A percentile compares a stretch with the other conserved stretches of the same genome.
Conservation (phyloP, 495 filamentous ascomycete species). For the Parathielavia hyrcaniae region DNA sequence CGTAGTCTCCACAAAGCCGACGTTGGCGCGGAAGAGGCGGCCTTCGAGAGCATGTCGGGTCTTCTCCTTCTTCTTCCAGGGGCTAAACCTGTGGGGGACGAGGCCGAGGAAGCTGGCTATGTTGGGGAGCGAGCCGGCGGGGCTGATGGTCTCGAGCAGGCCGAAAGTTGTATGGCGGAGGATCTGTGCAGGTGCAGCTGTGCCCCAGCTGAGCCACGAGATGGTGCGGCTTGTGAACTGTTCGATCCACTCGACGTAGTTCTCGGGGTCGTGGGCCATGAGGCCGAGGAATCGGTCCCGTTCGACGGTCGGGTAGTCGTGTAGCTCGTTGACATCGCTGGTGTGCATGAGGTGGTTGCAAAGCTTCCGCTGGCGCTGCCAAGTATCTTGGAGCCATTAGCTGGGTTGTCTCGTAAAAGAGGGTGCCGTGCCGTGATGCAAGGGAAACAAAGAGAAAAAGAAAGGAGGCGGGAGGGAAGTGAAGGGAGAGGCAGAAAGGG, state of each 20-base stretch:
- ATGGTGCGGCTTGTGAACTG: constrained; percentile 56
- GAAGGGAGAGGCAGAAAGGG: no score
- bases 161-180: constrained; percentile 52
- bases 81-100: constrained; percentile 39
- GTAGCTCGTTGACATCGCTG: constrained; percentile 39
- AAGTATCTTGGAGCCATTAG: constrained; percentile 37
- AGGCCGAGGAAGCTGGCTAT: constrained; percentile 41
- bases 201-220: constrained; percentile 55
- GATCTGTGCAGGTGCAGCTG: constrained; percentile 39
- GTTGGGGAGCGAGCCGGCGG: constrained; percentile 51
- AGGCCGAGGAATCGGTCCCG: constrained; percentile 49
- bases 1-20: constrained; percentile 38
- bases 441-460: no score
- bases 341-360: constrained; percentile 50
- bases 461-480: no score
- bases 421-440: no score
- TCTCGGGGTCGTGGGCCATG: constrained; percentile 34
- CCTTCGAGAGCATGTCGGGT: constrained; percentile 38
- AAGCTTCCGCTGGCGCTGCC: constrained; percentile 55
- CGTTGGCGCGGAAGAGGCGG: constrained; percentile 33
- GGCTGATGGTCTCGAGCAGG: constrained; percentile 52
- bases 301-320: constrained; percentile 50
- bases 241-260: constrained; percentile 52
- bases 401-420: neutral
- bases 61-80: constrained; percentile 49